Conservation (phyloP, 805 yeast genomes). For the Hanseniaspora pseudoguilliermondii region DNA sequence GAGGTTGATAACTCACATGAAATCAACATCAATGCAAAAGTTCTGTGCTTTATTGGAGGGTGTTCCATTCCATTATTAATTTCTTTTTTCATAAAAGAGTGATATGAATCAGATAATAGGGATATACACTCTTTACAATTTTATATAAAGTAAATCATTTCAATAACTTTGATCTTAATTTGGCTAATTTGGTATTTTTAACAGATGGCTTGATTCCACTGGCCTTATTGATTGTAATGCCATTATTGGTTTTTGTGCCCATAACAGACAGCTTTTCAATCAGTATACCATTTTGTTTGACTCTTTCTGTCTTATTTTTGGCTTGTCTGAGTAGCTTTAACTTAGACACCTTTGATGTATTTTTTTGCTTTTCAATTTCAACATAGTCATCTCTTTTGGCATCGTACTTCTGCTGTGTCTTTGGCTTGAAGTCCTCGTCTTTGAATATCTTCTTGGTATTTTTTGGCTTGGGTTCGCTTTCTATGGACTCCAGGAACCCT, state of each 20-base stretch:
- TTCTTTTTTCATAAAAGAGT: constrained; percentile 1
- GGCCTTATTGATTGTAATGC: background rate
- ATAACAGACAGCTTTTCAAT: background rate
- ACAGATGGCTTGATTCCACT: background rate
- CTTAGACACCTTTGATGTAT: constrained; percentile 14
- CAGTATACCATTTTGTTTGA: constrained; percentile 4
- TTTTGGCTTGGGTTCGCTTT: constrained; percentile 16
- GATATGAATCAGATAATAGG: background rate
- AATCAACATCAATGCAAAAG: background rate
- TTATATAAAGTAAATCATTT: background rate
- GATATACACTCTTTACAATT: background rate
- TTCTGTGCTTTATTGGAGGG: background rate
- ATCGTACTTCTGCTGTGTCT: constrained; percentile 5
- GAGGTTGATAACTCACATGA: background rate
- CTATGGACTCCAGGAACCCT: constrained; percentile 29
- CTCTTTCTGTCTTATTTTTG: constrained; percentile 8
- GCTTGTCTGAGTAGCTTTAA: constrained; percentile 7
- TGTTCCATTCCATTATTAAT: constrained; percentile 3
- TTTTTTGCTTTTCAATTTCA: constrained; percentile 11
- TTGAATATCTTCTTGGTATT: constrained; percentile 28
- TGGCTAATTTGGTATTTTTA: constrained; percentile 2
- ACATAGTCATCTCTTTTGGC: constrained; percentile 10
- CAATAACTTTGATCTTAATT: constrained; percentile 6
- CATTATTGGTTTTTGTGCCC: background rate
- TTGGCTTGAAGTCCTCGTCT: constrained; percentile 18